These are phyloP conservation scores for Geotrichum europaeum DNA, from an alignment of 1,139 yeast genomes.

Conservation along the genomic window DNA sequence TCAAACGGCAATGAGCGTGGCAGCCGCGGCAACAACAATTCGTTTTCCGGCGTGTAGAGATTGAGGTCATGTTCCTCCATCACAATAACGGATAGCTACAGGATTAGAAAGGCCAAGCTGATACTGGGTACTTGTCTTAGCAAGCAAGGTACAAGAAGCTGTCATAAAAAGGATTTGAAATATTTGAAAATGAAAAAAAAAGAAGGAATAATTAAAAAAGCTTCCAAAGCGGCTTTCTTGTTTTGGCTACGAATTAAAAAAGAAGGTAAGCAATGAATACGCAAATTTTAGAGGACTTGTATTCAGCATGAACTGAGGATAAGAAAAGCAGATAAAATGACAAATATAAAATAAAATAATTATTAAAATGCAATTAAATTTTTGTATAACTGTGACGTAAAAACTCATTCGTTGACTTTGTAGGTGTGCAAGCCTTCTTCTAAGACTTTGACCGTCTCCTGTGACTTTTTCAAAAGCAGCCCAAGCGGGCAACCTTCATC, in stretches of 20 bases:
- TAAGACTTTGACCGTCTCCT: constrained; percentile 25
- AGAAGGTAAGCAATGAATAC: neutral
- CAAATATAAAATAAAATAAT: neutral
- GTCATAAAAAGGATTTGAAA: neutral
- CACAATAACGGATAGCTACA: neutral
- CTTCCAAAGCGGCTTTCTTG: neutral
- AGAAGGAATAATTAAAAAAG: neutral
- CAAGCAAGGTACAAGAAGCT: neutral
- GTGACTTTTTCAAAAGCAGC: constrained; percentile 23
- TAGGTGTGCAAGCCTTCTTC: constrained; percentile 26
- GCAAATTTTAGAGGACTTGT: neutral
- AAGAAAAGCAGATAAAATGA: neutral
- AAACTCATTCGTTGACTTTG: constrained; percentile 19
- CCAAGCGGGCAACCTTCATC: constrained; percentile 30
- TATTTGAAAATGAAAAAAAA: neutral
- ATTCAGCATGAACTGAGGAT: neutral
- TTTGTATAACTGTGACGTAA: neutral
- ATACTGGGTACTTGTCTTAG: neutral
- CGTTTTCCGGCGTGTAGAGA: constrained; percentile 7
- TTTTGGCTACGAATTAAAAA: neutral
- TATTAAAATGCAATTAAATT: neutral
- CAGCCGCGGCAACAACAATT: constrained; percentile 12
- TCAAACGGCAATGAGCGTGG: constrained; percentile 15
- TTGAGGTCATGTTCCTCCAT: constrained; percentile 9
- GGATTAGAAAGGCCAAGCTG: neutral